phyloP scores from a whole-genome alignment of 768 basidiomycete species.

The Xerocomus spinulosus region DNA sequence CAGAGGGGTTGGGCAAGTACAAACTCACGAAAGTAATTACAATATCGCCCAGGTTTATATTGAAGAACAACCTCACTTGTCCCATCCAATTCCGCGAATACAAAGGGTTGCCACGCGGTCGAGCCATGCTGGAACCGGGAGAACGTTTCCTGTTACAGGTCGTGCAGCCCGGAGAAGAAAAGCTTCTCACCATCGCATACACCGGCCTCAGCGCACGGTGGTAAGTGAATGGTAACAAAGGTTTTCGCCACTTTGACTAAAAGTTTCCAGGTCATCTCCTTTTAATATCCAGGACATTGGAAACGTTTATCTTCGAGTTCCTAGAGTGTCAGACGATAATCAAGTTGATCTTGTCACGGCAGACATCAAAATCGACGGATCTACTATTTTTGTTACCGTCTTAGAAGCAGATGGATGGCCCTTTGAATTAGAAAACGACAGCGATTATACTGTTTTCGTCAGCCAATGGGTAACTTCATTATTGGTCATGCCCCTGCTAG shows the following conservation, averaged over 20 bases:
- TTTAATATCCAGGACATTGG: conserved; percentile 93
- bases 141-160: conserved; percentile 65
- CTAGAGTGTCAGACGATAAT: conserved; percentile 35
- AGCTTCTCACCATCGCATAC: conserved; percentile 78
- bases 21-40: conserved; percentile 94
- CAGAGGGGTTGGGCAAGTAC: conserved; percentile 94
- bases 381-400: conserved; percentile 85
- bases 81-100: conserved; percentile 82
- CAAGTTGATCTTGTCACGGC: conserved; percentile 58
- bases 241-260: background rate
- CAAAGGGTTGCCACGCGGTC: conserved; percentile 61
- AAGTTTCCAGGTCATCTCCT: conserved; percentile 71
- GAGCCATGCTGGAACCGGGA: conserved; percentile 58
- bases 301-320: conserved; percentile 66
- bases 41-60: conserved; percentile 82
- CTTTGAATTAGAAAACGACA: conserved; percentile 86
- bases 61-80: conserved; percentile 74
- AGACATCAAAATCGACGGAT: conserved; percentile 78
- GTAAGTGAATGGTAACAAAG: conserved; percentile 39
- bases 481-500: background rate
- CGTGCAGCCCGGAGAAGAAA: conserved; percentile 61
- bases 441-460: conserved; percentile 62
- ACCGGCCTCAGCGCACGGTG: conserved; percentile 83
- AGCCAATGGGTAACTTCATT: conserved; percentile 61
- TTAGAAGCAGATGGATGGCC: conserved; percentile 73